Evolutionary conservation across 371 early-diverging fungal species (phyloP), one percentile per base, ranked within the genome.

Genomic region (Dentiscutata heterogama): DNA sequence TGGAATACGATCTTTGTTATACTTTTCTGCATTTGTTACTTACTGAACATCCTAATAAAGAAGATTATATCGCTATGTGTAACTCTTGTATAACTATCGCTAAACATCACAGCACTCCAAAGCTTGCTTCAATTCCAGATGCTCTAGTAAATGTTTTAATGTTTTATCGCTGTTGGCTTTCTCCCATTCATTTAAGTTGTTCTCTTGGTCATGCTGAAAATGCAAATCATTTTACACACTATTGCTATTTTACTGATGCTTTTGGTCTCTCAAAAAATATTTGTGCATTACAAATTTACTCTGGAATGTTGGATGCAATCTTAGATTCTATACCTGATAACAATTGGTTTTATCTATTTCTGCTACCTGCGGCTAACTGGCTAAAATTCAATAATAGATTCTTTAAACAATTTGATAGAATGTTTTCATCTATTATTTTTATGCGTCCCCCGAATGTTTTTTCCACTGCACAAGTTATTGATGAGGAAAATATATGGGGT

Each of bases 161-260:
- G 56, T 56, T 18, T 56, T 13, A 56, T 56, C 56, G 11, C 14
- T 4, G 0, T 18, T 56, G n/a, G 18, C 56, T 56, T 3, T 71
- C 54, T 27, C 74, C 74, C 10, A 39, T 74, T 31, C 31, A 54
- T 29, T n/a, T 74, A 6, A 54, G 22, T 74, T 56, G 58, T 35
- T 56, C 31, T 18, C n/a, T 74, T 6, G 74, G 54, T 3, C 5
- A 29, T 7, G 35, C 29, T 25, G 16, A n/a, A 4, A 25, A 27
- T 14, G 5, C 31, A 14, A 73, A 73, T 35, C 54, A 13, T 18
- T 74, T 53, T 27, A 54, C 74, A 14, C 13, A 54, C 16, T 74
- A 74, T 54, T 7, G 74, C 4, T 27, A 74, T 29, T 16, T 74
- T 18, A 18, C 18, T 54, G 74, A 54, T 20, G 20, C 53, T 8